phyloP scores from a whole-genome alignment of 306 rosid species.

The Ammopiptanthus mongolicus region DNA sequence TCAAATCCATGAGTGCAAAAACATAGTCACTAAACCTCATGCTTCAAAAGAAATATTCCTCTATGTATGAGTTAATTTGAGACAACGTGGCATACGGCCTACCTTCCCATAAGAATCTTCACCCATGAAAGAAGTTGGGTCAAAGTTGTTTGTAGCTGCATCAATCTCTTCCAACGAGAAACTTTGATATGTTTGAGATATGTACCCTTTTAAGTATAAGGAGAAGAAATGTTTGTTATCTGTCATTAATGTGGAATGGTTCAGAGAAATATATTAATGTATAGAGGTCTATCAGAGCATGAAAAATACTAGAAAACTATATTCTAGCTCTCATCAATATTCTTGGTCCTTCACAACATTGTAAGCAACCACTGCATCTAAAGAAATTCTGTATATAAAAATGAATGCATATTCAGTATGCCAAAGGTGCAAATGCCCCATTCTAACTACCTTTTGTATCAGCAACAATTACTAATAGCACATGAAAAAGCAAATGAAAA shows the following conservation, averaged over 20 bases:
- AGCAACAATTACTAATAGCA: not conserved
- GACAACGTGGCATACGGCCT: conserved; percentile 14
- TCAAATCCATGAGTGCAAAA: not conserved
- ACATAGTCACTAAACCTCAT: not conserved
- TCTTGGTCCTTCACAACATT: conserved; percentile 39
- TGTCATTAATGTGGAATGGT: not conserved
- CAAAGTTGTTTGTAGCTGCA: conserved; percentile 74
- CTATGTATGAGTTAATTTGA: not conserved
- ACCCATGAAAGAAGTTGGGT: conserved; percentile 58
- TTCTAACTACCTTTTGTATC: not conserved
- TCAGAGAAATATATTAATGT: not conserved
- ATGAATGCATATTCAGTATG: not conserved
- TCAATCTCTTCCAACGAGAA: conserved; percentile 88
- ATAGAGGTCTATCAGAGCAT: not conserved
- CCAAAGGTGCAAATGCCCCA: not conserved
- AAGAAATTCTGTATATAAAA: conserved; percentile 25
- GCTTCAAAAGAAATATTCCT: not conserved
- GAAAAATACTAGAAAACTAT: not conserved
- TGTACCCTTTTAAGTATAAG: conserved; percentile 53
- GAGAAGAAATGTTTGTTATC: conserved; percentile 19
- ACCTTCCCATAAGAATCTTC: conserved; percentile 89
- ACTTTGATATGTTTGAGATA: conserved; percentile 75
- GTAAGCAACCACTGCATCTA: conserved; percentile 33
- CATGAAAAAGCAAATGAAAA: not conserved
- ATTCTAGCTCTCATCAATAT: conserved; percentile 30